Conservation (phyloP, 2,329 filamentous ascomycete genomes). For the Plectosphaerella cucumerina region DNA sequence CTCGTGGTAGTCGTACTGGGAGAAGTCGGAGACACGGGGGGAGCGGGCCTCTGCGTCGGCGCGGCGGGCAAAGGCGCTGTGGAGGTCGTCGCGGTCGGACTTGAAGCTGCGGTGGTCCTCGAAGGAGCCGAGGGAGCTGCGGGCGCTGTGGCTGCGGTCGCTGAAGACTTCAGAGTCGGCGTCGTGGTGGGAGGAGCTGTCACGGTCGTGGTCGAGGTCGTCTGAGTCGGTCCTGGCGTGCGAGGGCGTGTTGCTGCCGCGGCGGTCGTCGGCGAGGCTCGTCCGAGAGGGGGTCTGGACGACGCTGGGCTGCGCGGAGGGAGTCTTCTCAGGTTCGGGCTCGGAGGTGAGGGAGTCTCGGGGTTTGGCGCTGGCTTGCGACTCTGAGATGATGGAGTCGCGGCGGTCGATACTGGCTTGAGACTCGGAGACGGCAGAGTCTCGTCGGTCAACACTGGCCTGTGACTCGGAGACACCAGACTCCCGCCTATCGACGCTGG, state of each 20-base stretch:
- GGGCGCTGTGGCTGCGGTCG: conserved; percentile 50
- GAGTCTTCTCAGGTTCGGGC: too few species aligned
- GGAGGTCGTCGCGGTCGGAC: conserved; percentile 6
- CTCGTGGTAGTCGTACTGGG: conserved; percentile 39
- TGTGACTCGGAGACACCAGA: too few species aligned
- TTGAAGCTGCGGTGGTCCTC: conserved; percentile 8
- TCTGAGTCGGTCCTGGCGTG: not conserved
- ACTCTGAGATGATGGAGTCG: conserved; percentile 12
- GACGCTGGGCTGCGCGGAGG: too few species aligned
- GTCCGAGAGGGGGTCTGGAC: too few species aligned
- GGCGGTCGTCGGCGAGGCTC: not conserved
- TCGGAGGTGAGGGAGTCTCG: too few species aligned
- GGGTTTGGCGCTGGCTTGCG: conserved; percentile 2
- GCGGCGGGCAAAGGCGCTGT: conserved; percentile 17
- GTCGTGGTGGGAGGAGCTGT: conserved; percentile 47
- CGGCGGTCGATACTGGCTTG: conserved; percentile 4
- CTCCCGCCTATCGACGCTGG: not conserved
- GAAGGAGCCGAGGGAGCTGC: conserved; percentile 53
- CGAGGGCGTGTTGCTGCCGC: conserved; percentile 1
- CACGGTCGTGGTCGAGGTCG: conserved; percentile 25
- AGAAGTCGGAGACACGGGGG: conserved; percentile 46
- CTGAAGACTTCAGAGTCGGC: conserved; percentile 56
- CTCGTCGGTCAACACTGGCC: too few species aligned
- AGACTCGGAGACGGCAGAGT: too few species aligned
- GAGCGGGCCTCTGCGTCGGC: conserved; percentile 30